phyloP scores from a whole-genome alignment of 495 filamentous ascomycete species.

The Letharia columbiana region DNA sequence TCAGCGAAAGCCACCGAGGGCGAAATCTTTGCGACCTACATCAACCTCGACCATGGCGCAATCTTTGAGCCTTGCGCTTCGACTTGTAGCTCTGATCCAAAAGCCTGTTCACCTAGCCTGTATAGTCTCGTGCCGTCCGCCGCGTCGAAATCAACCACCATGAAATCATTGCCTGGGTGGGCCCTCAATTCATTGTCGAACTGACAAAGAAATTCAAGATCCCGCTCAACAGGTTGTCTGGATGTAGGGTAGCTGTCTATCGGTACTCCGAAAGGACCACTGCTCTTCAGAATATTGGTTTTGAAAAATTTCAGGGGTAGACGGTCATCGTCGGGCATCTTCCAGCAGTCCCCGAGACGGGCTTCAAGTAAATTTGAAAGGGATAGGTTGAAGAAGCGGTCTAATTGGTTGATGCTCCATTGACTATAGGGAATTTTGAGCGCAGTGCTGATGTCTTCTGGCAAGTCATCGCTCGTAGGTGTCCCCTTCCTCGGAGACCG shows the following conservation, averaged over 20 bases:
- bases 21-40: conserved; percentile 11
- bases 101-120: conserved; percentile 20
- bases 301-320: conserved; percentile 24
- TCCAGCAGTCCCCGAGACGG: conserved; percentile 21
- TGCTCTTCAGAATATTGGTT: conserved; percentile 9
- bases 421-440: conserved; percentile 18
- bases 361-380: conserved; percentile 12
- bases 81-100: conserved; percentile 21
- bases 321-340: conserved; percentile 23
- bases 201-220: conserved; percentile 19
- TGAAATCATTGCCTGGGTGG: conserved; percentile 24
- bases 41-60: conserved; percentile 23
- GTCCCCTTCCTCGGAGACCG: conserved; percentile 12
- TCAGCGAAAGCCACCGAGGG: conserved; percentile 7
- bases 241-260: neutral
- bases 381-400: conserved; percentile 16
- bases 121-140: conserved; percentile 21
- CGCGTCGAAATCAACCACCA: conserved; percentile 24
- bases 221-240: conserved; percentile 13
- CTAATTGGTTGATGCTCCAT: conserved; percentile 20
- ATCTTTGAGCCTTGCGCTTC: conserved; percentile 11
- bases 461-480: conserved; percentile 1
- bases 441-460: conserved; percentile 2
- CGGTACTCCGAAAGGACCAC: conserved; percentile 7
- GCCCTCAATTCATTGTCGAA: conserved; percentile 21